Conservation (phyloP, 2,329 filamentous ascomycete species). For the Verticillium albo-atrum region DNA sequence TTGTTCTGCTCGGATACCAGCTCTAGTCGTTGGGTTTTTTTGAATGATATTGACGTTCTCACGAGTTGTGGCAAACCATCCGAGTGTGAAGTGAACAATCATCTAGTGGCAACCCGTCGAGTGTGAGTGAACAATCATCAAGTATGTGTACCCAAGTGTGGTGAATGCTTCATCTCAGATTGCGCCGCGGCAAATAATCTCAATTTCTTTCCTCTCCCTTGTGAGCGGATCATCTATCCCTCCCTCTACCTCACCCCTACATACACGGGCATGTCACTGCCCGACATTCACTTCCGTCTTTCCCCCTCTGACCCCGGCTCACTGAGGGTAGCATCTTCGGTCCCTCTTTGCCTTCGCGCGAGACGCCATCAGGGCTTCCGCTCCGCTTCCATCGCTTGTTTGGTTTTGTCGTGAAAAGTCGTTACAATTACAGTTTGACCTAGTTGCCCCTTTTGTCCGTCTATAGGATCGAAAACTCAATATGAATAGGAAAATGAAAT, state of each 20-base stretch:
- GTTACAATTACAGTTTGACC: constrained; percentile 12
- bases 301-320: neutral
- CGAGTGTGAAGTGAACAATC: too few relatives aligned
- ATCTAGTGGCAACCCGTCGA: too few relatives aligned
- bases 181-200: neutral
- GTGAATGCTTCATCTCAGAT: neutral
- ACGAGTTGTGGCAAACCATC: neutral
- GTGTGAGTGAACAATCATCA: too few relatives aligned
- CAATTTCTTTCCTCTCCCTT: neutral
- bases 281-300: neutral
- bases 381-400: neutral
- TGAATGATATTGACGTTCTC: neutral
- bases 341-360: neutral
- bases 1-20: neutral
- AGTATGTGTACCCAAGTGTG: too few relatives aligned
- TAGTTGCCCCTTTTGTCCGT: constrained; percentile 13
- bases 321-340: neutral
- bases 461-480: constrained; percentile 4
- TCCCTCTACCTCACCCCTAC: neutral
- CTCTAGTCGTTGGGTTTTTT: neutral
- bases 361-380: neutral
- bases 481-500: neutral
- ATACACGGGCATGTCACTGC: neutral
- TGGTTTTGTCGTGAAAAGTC: constrained; percentile 7
- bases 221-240: neutral